Base-by-base conservation (phyloP, 345 rosid species). In the Salix purpurea region DNA sequence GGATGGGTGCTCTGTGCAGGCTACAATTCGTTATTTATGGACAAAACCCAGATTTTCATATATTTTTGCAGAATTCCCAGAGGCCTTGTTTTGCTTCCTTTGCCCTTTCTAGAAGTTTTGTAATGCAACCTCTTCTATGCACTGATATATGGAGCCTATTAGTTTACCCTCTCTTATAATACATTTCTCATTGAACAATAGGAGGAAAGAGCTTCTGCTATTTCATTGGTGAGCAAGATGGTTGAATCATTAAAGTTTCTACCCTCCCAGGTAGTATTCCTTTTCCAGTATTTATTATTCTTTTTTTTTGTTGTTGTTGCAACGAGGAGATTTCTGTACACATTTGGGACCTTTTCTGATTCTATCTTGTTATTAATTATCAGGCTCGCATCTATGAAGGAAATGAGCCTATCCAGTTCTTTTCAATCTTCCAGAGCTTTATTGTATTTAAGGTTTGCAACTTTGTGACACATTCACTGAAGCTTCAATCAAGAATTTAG, bases 381-480 rank as follows among this genome's bases (percentile, higher is more conserved):
- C 82, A 96, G 99, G 96, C 93, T 74, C 91, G 94, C 77, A 78
- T 92, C 81, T 88, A 87, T 80, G 99, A 96, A 89, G 98, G 97
- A 84, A 86, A 86, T 64, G 99, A 96, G 84, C 92, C 99, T 4
- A 71, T 92, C 82, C 99, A 91, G 78, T 92, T 96, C 90, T 90
- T 89, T 76, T 81, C 90, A 44, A 92, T 96, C 83, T 87, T 96
- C 78, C 99, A 96, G 86, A 91, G 94, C 88, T 91, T 91, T 74
- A 88, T 96, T 72, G 85, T 90, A 60, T 89, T 94, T 77, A 92
- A 96, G 98, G 99, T 96, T 80, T 65, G 94, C 74, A 30, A 26
- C 62, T 70, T 73, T 78, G 65, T n/a, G 28, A 54, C 24, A 34
- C 15, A 61, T 19, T 19, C 78, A 44, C 23, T 39, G 69, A 69